Evolutionary conservation across 2,329 filamentous ascomycete species (phyloP), one percentile per base, ranked within the genome.

Genomic region (Fusarium albosuccineum): DNA sequence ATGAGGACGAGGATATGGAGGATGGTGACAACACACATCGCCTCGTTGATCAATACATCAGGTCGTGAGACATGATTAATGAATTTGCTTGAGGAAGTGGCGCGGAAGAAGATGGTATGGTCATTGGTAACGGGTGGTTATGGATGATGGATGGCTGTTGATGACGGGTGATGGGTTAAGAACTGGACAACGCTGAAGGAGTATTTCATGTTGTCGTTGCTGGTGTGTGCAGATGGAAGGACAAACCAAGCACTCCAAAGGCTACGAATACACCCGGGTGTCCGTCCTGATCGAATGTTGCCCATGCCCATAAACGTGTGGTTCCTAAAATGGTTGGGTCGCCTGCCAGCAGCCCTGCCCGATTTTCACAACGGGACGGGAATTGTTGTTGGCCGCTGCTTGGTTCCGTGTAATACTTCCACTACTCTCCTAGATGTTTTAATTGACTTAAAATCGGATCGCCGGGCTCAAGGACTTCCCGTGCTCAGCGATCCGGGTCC

Each of bases 1-100:
- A 91, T 75, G 91, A 90, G 56, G 92, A 93, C 74, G 91, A 93
- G 62, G 91, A 92, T 62, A 93, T 93, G 87, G 87, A 87, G 50
- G 92, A 91, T 78, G 88, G 82, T 58, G 91, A 92, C 78, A 89
- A 83, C 72, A 89, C 92, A 71, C 88, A 91, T 74, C 89, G 93
- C 62, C 85, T 99, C 63, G 91, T 97, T 34, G 95, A 94, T 67
- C 96, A 98, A 80, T 99, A 99, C 81, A 99, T 96, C 36, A 96
- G 96, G 27, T 95, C 94, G 39, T 91, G 89, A 71, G 90, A 92
- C 51, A 93, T 97, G 81, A 94, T 99, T 76, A 93, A 97, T 77
- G 96, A 99, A 81, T 97, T 97, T 80, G 91, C 95, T 22, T 89
- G 88, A 55, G 94, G 94, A 57, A 85, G 86, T 65, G 94, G 92